Evolutionary conservation across 2,329 filamentous ascomycete species (phyloP), one percentile per base, ranked within the genome.

Genomic region (Aschersonia sp.): DNA sequence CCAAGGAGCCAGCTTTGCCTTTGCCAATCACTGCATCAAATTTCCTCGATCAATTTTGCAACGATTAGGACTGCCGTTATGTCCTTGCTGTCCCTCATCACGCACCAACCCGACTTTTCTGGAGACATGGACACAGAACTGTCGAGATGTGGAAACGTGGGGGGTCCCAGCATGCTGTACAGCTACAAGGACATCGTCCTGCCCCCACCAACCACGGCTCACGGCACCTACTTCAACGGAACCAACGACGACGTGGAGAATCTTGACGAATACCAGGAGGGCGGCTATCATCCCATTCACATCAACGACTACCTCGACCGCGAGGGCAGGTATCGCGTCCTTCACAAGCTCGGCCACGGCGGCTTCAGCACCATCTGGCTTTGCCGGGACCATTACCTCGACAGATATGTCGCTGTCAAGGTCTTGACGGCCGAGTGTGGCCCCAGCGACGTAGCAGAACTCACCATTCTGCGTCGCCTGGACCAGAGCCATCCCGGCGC

Each of bases 351-450:
- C 35, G 67, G 69, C 32, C 65, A 55, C 48, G 68, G 70, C 30
- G 64, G 63, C 5, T 69, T 57, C 53, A 66, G 65, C 5, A 73
- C 67, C 5, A 64, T 72, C 44, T 73, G 66, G 70, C 62, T 72
- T 7, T 56, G 54, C 47, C 53, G 43, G 38, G 68, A 64, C 41
- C 54, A 56, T 4, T 60, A 66, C 6, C 32, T 43, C 31, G 47
- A 41, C 4, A 50, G 43, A 43, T 64, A 59, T 40, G 56, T 61
- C 31, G 61, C 63, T 12, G 28, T 65, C 28, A 65, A 65, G 51
- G 55, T 61, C 30, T 50, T 62, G 47, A 55, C 57, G 42, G 56
- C 56, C n/a, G 55, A 59, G 9, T 47, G 47, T 20, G 30, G 30
- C 7, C 31, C 45, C 5, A 38, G 44, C 2, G 32, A 49, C 5